Evolutionary conservation across 2,329 filamentous ascomycete genomes (phyloP), one percentile per base, ranked within the genome.

Genomic region (Plectosphaerella sp.): DNA sequence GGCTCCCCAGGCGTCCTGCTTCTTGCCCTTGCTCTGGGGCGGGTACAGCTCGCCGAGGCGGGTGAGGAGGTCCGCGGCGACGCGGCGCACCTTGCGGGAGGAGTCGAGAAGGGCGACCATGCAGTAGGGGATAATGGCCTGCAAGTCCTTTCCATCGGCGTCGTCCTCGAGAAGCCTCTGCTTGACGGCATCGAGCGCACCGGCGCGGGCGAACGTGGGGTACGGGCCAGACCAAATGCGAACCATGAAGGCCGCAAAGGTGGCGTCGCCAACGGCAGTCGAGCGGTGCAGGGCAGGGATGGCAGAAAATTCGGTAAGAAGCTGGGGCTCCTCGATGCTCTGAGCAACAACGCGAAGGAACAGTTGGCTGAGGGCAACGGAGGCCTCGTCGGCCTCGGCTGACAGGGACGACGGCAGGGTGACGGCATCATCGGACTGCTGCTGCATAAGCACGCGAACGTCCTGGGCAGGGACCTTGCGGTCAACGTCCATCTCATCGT

Each of bases 91-190:
- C 56, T 84, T 83, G 56, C 86, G 84, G 1, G 89, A 89, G 5
- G 84, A 72, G 65, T 97, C 93, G 22, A 83, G 77, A 16, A 97
- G 78, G 20, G 88, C 88, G 37, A 80, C 76, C 45, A 97, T 72
- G 33, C 87, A 75, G 69, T 96, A 97, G 3, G 93, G 93, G n/a
- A 96, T 64, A 16, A 97, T 67, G 11, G 83, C 81, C 64, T 97
- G 93, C 47, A 92, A 77, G 64, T 96, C 88, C 8, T 80, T 63
- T 18, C 73, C 72, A 20, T 64, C 67, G 50, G 72, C 74, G 53
- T 79, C 76, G 14, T 70, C 69, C 10, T 70, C 67, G 50, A 81
- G 80, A 16, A 91, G 66, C 24, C 77, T 74, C 28, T 74, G 74
- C 54, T 83, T 82, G 14, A 83, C 79, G 62, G 83, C 77, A 41